phyloP scores from a whole-genome alignment of 2,329 filamentous ascomycete species.

The Diaporthe nobilis region DNA sequence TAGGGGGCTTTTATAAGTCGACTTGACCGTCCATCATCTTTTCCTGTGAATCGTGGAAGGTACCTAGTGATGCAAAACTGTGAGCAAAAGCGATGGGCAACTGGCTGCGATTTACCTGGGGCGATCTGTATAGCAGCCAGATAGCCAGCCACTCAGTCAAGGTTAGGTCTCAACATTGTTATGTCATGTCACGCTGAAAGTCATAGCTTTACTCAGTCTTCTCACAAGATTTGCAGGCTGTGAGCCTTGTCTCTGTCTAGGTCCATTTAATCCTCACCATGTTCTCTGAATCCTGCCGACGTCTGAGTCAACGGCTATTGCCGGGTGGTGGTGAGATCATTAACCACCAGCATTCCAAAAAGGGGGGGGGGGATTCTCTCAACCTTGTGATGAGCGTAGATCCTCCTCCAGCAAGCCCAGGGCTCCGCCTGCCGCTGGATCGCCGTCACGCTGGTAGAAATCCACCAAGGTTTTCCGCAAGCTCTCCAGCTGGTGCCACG shows the following conservation, averaged over 20 bases:
- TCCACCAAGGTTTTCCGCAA: background rate
- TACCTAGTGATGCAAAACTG: too few species aligned
- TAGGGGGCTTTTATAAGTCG: too few species aligned
- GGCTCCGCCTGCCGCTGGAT: background rate
- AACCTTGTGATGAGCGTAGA: background rate
- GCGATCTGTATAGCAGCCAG: too few species aligned
- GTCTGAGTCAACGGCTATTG: background rate
- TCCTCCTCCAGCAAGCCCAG: background rate
- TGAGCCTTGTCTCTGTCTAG: background rate
- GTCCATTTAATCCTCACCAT: too few species aligned
- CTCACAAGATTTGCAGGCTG: background rate
- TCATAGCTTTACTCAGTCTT: background rate
- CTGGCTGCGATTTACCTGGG: too few species aligned
- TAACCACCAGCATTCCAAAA: background rate
- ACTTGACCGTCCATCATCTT: too few species aligned
- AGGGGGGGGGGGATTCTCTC: background rate
- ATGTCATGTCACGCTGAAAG: background rate
- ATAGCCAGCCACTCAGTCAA: too few species aligned
- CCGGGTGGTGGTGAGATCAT: background rate
- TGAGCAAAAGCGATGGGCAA: too few species aligned
- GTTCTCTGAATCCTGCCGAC: background rate
- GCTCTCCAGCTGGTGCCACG: background rate
- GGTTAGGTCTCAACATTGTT: background rate
- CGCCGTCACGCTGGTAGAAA: background rate
- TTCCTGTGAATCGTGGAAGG: too few species aligned